Evolutionary conservation across 331 rosid species (phyloP).

Genomic region (Malus hybrid): DNA sequence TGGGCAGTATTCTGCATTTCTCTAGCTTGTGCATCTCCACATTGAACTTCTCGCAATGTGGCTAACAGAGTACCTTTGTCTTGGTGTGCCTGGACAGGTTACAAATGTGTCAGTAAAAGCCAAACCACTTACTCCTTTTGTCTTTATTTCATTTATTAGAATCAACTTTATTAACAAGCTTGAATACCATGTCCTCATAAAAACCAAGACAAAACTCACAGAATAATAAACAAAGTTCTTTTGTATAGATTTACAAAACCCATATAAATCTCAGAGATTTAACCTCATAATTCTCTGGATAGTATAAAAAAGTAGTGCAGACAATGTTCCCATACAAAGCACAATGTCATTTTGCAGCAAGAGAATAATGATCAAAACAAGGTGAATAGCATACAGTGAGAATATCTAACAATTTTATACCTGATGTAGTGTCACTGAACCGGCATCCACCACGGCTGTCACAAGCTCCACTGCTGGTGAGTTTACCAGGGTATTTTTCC

Average conservation of each 20-base stretch:
- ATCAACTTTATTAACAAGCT: background rate
- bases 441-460: constrained; percentile 6
- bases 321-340: background rate
- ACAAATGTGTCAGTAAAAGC: background rate
- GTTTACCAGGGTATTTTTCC: constrained; percentile 20
- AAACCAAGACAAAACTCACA: background rate
- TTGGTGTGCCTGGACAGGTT: constrained; percentile 17
- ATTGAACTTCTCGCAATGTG: background rate
- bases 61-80: constrained; percentile 10
- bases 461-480: constrained; percentile 14
- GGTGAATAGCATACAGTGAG: background rate
- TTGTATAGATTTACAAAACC: background rate
- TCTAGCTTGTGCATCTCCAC: constrained; percentile 16
- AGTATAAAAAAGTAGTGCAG: background rate
- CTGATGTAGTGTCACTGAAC: constrained; percentile 16
- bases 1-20: constrained; percentile 27
- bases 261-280: background rate
- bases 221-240: background rate
- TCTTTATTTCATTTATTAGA: background rate
- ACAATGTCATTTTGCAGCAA: background rate
- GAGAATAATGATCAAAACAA: background rate
- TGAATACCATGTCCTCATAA: background rate
- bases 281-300: background rate
- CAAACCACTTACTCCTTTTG: background rate
- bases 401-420: constrained; percentile 10